phyloP scores from a whole-genome alignment of 495 filamentous ascomycete genomes.

The Hypoxylon rickii region DNA sequence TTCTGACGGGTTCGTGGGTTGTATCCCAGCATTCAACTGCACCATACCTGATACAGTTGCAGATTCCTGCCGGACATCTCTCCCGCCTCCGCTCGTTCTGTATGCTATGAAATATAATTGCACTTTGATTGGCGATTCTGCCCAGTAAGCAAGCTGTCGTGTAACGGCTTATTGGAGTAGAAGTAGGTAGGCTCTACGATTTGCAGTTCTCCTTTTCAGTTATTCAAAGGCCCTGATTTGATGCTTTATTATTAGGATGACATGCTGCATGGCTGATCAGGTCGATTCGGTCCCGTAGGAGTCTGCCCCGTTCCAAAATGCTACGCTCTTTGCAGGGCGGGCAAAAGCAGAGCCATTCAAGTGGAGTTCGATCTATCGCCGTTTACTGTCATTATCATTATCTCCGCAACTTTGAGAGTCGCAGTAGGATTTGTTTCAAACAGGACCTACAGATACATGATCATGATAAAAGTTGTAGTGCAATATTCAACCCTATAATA shows the following conservation, averaged over 20 bases:
- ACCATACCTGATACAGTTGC: not conserved
- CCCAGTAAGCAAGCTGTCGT: not conserved
- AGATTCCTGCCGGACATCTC: not conserved
- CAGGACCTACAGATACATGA: not conserved
- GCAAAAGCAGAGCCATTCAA: not conserved
- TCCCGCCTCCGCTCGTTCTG: too few species aligned
- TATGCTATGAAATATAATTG: not conserved
- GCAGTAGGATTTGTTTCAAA: not conserved
- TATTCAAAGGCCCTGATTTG: not conserved
- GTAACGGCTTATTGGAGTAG: not conserved
- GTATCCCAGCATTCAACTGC: not conserved
- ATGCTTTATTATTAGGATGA: not conserved
- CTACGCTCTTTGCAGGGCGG: not conserved
- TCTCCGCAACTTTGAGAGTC: not conserved
- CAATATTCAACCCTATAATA: not conserved
- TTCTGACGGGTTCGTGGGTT: too few species aligned
- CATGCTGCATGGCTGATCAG: not conserved
- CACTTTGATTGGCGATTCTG: not conserved
- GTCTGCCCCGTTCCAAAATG: not conserved
- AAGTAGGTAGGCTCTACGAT: not conserved
- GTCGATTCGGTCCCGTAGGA: not conserved
- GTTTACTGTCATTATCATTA: not conserved
- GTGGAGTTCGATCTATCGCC: not conserved
- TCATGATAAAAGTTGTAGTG: not conserved
- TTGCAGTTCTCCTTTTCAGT: not conserved